Evolutionary conservation across 768 basidiomycete genomes (phyloP), one percentile per base, ranked within the genome.

Genomic region (Naganishia friedmannii): DNA sequence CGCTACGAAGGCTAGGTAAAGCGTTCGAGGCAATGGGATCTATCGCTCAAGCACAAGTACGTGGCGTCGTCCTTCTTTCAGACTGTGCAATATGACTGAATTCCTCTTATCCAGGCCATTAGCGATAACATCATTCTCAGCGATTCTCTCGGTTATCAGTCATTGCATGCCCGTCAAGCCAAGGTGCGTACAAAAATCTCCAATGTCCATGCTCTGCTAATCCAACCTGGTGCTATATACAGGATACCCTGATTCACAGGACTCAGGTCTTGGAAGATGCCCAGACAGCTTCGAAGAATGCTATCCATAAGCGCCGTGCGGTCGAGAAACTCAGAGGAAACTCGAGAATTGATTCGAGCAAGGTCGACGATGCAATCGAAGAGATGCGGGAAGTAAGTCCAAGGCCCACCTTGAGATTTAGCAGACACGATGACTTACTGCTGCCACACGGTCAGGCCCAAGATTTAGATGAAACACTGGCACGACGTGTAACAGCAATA

Each of bases 101-200:
- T 32, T 39, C 4, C 2, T 23, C 4, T 67, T 9, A 23, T 51
- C 3, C 70, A 85, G 83, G 88, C 92, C 37, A 90, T 93, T 71
- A 93, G 90, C 75, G 95, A 97, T 85, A 92, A 91, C 74, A 92
- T 98, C 32, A 89, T 97, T 53, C 82, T 99, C 31, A 94, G 93
- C n/a, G 96, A 99, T 81, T 89, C 92, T 0, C 83, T 98, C 65
- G 93, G 93, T 1, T 99, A 99, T 81, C 94, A 98, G 81, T 91
- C 93, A 23, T 85, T 94, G 83, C 98, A 99, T 77, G 93, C 96
- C n/a, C 86, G 90, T 54, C 92, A 94, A 23, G 96, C 96, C 1
- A 97, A 96, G 74, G 83, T 83, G 26, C 65, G 77, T 58, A 28
- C 46, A 32, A 10, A 42, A 8, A 15, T 13, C 42, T 26, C 28